Conservation (phyloP, 1,284 basidiomycete species). For the Fomitopsis schrenkii region DNA sequence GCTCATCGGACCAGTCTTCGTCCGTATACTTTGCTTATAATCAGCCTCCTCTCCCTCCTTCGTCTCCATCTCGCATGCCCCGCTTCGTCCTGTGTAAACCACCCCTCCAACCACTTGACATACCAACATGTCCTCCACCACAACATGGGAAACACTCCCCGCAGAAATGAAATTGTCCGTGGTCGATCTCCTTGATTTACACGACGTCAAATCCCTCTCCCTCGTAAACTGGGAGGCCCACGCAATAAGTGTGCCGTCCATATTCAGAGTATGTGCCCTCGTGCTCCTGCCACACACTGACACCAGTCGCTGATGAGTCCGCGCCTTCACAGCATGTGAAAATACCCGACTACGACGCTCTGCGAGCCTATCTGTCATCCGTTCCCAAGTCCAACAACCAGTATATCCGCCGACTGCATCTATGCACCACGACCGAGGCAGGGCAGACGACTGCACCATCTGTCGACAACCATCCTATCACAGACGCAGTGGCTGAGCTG, state of each 20-base stretch:
- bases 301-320: constrained; percentile 1
- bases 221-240: constrained; percentile 44
- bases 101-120: constrained; percentile 4
- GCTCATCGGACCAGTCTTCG: constrained; percentile 1
- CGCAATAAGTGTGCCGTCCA: constrained; percentile 48
- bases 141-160: constrained; percentile 53
- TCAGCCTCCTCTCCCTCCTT: neutral
- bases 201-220: constrained; percentile 38
- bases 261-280: constrained; percentile 47
- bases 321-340: constrained; percentile 33
- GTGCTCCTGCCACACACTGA: neutral
- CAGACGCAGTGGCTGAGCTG: constrained; percentile 47
- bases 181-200: constrained; percentile 42
- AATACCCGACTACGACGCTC: constrained; percentile 39
- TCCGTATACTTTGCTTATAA: constrained; percentile 2
- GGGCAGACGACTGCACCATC: constrained; percentile 3
- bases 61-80: constrained; percentile 6
- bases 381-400: constrained; percentile 52
- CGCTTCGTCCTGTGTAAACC: neutral
- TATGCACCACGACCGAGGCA: constrained; percentile 19
- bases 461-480: constrained; percentile 15
- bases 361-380: constrained; percentile 48
- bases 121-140: constrained; percentile 3
- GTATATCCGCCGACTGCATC: constrained; percentile 54
- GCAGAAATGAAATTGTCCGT: constrained; percentile 61